phyloP scores from a whole-genome alignment of 352 stramenopile genomes.

The Aphanomyces stellatus region DNA sequence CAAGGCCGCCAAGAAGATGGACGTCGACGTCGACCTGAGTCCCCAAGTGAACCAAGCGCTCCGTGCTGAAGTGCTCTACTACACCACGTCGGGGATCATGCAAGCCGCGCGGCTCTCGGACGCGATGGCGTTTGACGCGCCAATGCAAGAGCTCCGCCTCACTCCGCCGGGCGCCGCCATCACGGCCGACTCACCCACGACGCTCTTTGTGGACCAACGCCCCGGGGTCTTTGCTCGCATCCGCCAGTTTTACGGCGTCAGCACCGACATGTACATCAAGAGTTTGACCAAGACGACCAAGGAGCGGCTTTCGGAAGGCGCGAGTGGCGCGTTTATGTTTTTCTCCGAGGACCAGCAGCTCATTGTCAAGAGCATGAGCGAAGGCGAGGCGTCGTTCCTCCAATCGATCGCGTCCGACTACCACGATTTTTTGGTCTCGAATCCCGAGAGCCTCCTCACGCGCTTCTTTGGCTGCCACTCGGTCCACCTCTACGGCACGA shows the following conservation, averaged over 20 bases:
- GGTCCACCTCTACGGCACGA: slow-evolving; percentile 80
- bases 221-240: slow-evolving; percentile 82
- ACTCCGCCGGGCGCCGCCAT: slow-evolving; percentile 57
- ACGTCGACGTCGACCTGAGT: slow-evolving; percentile 79
- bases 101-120: slow-evolving; percentile 70
- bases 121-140: slow-evolving; percentile 49
- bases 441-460: slow-evolving; percentile 72
- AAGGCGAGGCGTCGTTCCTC: slow-evolving; percentile 74
- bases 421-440: slow-evolving; percentile 68
- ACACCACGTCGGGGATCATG: slow-evolving; percentile 83
- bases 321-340: slow-evolving; percentile 84
- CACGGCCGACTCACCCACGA: slow-evolving; percentile 15
- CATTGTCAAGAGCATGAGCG: slow-evolving; percentile 87
- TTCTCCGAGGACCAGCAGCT: slow-evolving; percentile 83
- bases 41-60: slow-evolving; percentile 80
- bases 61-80: slow-evolving; percentile 80
- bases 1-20: slow-evolving; percentile 42
- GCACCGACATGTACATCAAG: slow-evolving; percentile 76
- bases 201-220: slow-evolving; percentile 81
- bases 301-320: slow-evolving; percentile 77
- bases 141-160: slow-evolving; percentile 70
- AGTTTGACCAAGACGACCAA: slow-evolving; percentile 79
- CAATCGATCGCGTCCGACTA: slow-evolving; percentile 75
- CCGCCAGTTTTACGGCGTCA: slow-evolving; percentile 73
- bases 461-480: slow-evolving; percentile 81